phyloP scores from a whole-genome alignment of 2,329 filamentous ascomycete genomes.

The Hypoxylon sp. region DNA sequence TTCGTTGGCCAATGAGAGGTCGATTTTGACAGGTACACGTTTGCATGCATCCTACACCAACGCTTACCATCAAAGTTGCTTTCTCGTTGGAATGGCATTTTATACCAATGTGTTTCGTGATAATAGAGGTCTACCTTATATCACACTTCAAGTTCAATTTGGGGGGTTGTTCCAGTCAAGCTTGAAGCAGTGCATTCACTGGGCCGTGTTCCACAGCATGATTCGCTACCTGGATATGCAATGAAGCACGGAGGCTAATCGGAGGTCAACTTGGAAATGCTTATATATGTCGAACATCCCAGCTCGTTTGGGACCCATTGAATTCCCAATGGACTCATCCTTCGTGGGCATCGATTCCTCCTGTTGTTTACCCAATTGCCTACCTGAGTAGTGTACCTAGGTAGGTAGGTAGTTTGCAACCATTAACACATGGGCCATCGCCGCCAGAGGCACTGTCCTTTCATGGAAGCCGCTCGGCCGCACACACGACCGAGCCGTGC shows the following conservation, averaged over 20 bases:
- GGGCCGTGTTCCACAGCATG: slow-evolving; percentile 16
- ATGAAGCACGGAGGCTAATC: slow-evolving; percentile 2
- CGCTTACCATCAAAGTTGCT: slow-evolving; percentile 7
- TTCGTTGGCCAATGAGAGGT: slow-evolving; percentile 26
- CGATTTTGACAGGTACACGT: slow-evolving; percentile 5
- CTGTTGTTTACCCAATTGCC: too few species aligned
- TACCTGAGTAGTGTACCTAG: not conserved
- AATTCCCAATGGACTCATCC: not conserved
- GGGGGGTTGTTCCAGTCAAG: not conserved
- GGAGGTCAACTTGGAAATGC: not conserved
- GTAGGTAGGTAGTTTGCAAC: not conserved
- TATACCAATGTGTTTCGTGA: slow-evolving; percentile 14
- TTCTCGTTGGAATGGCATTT: slow-evolving; percentile 19
- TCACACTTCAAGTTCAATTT: slow-evolving; percentile 7
- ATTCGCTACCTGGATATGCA: not conserved
- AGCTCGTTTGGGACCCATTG: not conserved
- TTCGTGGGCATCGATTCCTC: not conserved
- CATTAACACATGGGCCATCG: slow-evolving; percentile 2
- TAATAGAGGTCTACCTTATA: slow-evolving; percentile 13
- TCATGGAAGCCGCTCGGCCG: slow-evolving; percentile 8
- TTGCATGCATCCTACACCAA: slow-evolving; percentile 30
- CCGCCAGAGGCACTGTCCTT: slow-evolving; percentile 6
- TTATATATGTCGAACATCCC: slow-evolving; percentile 20
- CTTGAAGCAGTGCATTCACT: slow-evolving; percentile 14
- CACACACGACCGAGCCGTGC: slow-evolving; percentile 15